Conservation (phyloP, 2,329 filamentous ascomycete genomes). For the Alternaria metachromatica region DNA sequence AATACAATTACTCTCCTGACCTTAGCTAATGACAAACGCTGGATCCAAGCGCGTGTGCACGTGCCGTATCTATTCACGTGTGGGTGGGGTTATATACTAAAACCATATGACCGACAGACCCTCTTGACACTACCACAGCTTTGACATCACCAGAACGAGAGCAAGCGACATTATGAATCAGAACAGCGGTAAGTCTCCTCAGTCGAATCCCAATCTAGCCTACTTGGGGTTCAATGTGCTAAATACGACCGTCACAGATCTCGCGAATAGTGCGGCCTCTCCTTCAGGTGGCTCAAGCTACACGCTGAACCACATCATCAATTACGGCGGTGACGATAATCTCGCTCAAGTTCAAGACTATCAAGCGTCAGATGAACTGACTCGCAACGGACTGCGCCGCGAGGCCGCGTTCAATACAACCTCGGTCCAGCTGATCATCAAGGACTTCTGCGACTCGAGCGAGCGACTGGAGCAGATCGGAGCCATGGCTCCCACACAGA, state of each 20-base stretch:
- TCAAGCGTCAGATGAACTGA: not conserved
- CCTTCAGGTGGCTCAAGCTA: not conserved
- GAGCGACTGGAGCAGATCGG: not conserved
- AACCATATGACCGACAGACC: not conserved
- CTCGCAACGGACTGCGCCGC: not conserved
- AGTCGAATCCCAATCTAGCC: not conserved
- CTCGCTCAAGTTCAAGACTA: not conserved
- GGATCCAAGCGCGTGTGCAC: not conserved
- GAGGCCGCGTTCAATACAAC: not conserved
- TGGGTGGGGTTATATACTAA: not conserved
- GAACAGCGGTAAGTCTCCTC: not conserved
- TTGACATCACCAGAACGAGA: not conserved
- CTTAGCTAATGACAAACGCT: not conserved
- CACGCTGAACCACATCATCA: not conserved
- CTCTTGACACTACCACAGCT: not conserved
- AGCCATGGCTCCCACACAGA: not conserved
- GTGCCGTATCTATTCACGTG: not conserved
- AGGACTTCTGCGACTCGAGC: not conserved
- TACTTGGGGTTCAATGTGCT: not conserved
- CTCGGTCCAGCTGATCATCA: not conserved
- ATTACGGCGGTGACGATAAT: not conserved
- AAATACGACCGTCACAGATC: not conserved
- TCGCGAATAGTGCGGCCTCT: not conserved
- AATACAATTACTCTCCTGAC: not conserved
- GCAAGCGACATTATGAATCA: not conserved